These are phyloP conservation scores for Emergomyces pasteurianus DNA, from an alignment of 2,329 filamentous ascomycete species.

Conservation along the genomic window DNA sequence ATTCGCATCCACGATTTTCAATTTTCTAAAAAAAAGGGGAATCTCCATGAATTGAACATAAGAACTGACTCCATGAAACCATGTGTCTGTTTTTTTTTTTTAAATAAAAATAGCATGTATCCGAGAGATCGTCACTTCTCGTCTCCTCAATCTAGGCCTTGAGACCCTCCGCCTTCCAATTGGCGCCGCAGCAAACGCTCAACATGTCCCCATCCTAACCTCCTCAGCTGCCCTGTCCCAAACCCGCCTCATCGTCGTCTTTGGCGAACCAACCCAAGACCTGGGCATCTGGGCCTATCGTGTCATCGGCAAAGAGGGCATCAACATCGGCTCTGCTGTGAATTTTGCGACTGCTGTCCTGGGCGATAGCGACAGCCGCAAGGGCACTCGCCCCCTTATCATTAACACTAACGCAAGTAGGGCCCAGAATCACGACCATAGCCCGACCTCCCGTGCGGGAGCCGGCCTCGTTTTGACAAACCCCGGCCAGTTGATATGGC, in stretches of 20 bases:
- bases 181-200: slow-evolving; percentile 33
- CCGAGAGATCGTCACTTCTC: slow-evolving; percentile 47
- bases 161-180: slow-evolving; percentile 51
- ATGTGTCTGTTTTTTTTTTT: not conserved
- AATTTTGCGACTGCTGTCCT: slow-evolving; percentile 45
- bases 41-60: not conserved
- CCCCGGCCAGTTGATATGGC: slow-evolving; percentile 65
- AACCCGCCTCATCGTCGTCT: slow-evolving; percentile 57
- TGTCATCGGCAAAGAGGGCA: slow-evolving; percentile 49
- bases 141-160: slow-evolving; percentile 52
- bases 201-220: slow-evolving; percentile 58
- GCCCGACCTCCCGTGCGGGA: not conserved
- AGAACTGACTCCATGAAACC: not conserved
- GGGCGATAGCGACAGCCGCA: slow-evolving; percentile 19
- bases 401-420: not conserved
- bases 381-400: slow-evolving; percentile 15
- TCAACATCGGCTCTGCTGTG: slow-evolving; percentile 59
- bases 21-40: not conserved
- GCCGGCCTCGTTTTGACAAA: slow-evolving; percentile 64
- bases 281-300: slow-evolving; percentile 65
- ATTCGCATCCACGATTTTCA: not conserved
- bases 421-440: slow-evolving; percentile 2
- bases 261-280: slow-evolving; percentile 61
- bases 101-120: slow-evolving; percentile 43
- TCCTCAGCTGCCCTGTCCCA: slow-evolving; percentile 44